A percentile compares a stretch with the other conserved stretches of the same genome.
Evolutionary conservation across 768 basidiomycete species (phyloP).

Genomic region (Brasilioporus rufonigricans): DNA sequence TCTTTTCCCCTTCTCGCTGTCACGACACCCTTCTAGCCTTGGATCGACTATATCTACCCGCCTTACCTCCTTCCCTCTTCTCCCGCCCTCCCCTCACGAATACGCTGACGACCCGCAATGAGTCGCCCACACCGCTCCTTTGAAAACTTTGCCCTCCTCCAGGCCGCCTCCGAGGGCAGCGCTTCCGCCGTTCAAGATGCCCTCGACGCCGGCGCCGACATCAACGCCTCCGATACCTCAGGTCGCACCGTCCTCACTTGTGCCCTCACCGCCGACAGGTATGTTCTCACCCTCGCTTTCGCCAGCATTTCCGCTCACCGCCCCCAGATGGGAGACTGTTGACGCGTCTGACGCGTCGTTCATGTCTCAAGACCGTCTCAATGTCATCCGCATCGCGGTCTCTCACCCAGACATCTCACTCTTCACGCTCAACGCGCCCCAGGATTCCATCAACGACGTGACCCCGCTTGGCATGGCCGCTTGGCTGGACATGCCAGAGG

Average conservation of each 20-base stretch:
- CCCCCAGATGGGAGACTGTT: constrained; percentile 62
- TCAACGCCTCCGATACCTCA: constrained; percentile 59
- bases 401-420: constrained; percentile 59
- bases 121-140: constrained; percentile 39
- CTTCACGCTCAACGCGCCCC: constrained; percentile 72
- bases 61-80: constrained; percentile 2
- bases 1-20: constrained; percentile 5
- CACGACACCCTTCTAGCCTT: background rate
- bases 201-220: constrained; percentile 59
- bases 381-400: constrained; percentile 54
- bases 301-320: constrained; percentile 1
- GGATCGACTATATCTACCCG: constrained; percentile 19
- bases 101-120: constrained; percentile 32
- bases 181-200: constrained; percentile 51
- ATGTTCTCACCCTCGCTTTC: constrained; percentile 18
- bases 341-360: constrained; percentile 73
- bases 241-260: constrained; percentile 67
- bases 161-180: constrained; percentile 57
- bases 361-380: constrained; percentile 54
- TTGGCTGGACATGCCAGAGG: constrained; percentile 65
- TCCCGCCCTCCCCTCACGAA: constrained; percentile 25
- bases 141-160: constrained; percentile 46
- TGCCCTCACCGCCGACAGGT: constrained; percentile 73
- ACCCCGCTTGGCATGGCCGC: constrained; percentile 78
- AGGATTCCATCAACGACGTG: constrained; percentile 65